phyloP scores from a whole-genome alignment of 2,329 filamentous ascomycete genomes.

The Rhynchosporium graminicola region DNA sequence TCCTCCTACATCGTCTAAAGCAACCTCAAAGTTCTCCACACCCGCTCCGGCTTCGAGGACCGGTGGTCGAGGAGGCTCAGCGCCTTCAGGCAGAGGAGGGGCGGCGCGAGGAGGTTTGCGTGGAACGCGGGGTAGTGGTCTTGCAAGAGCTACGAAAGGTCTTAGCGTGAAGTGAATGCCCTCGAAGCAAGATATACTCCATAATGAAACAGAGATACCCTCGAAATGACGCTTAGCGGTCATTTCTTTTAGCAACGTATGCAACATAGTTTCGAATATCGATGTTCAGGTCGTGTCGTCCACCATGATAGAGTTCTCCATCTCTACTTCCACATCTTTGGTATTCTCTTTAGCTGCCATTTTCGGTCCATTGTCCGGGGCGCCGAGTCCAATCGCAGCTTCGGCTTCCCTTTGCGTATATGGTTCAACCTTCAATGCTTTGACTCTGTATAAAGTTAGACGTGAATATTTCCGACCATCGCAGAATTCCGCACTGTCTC shows the following conservation, averaged over 20 bases:
- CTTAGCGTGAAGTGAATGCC: slow-evolving; percentile 32
- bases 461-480: not conserved
- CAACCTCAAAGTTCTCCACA: slow-evolving; percentile 45
- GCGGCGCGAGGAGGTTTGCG: slow-evolving; percentile 37
- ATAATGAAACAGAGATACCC: slow-evolving; percentile 16
- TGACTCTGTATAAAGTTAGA: slow-evolving; percentile 58
- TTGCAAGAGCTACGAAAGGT: slow-evolving; percentile 39
- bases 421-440: slow-evolving; percentile 78
- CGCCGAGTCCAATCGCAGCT: slow-evolving; percentile 71
- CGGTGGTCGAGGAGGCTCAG: slow-evolving; percentile 34
- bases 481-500: slow-evolving; percentile 61
- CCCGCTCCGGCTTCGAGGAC: slow-evolving; percentile 38
- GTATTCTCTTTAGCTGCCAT: slow-evolving; percentile 39
- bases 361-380: slow-evolving; percentile 61
- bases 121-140: slow-evolving; percentile 40
- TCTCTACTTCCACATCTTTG: slow-evolving; percentile 47
- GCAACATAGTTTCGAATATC: not conserved
- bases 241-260: not conserved
- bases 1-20: slow-evolving; percentile 59
- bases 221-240: slow-evolving; percentile 11
- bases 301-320: slow-evolving; percentile 38
- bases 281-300: slow-evolving; percentile 23
- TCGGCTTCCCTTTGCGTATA: slow-evolving; percentile 87
- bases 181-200: slow-evolving; percentile 25
- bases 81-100: slow-evolving; percentile 37